Percentiles rank a stretch among this genome's conserved stretches.
Conservation (phyloP, 2,329 filamentous ascomycete genomes). For the Penicillium sp. region DNA sequence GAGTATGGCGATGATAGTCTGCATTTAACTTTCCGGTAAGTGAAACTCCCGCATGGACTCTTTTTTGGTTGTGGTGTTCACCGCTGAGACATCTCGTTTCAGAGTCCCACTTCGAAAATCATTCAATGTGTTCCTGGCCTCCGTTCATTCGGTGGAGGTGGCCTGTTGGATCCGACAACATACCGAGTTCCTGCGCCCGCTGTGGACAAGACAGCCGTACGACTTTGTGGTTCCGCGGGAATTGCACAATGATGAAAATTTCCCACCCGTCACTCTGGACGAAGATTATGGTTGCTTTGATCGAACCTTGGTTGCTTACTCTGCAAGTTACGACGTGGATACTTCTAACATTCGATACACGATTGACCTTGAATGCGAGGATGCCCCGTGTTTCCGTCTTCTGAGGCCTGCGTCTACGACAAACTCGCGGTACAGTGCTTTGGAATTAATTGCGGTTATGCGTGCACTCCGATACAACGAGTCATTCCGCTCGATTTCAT, state of each 20-base stretch:
- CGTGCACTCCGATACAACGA: conserved; percentile 74
- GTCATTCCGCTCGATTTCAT: conserved; percentile 70
- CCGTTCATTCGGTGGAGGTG: conserved; percentile 68
- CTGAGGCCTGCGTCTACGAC: conserved; percentile 59
- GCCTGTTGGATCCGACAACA: conserved; percentile 66
- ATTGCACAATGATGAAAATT: conserved; percentile 58
- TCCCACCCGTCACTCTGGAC: conserved; percentile 55
- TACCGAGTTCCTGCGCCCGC: conserved; percentile 68
- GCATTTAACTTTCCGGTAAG: conserved; percentile 66
- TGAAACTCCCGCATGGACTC: not conserved
- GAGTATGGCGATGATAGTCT: conserved; percentile 69
- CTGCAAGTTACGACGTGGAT: conserved; percentile 70
- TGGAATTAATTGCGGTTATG: conserved; percentile 73
- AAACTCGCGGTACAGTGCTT: conserved; percentile 60
- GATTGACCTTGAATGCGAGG: conserved; percentile 67
- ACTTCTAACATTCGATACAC: conserved; percentile 70
- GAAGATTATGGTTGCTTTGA: conserved; percentile 70
- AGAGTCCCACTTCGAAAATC: conserved; percentile 62
- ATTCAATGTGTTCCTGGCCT: conserved; percentile 66
- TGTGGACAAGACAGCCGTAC: conserved; percentile 69
- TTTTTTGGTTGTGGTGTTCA: not conserved
- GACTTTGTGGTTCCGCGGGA: conserved; percentile 65
- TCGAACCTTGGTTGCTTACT: conserved; percentile 71
- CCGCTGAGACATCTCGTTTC: conserved; percentile 8
- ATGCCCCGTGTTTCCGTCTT: conserved; percentile 70